Percentiles rank a stretch among this genome's conserved stretches.
phyloP scores from a whole-genome alignment of 1,284 basidiomycete genomes.

The Athelia sp. region DNA sequence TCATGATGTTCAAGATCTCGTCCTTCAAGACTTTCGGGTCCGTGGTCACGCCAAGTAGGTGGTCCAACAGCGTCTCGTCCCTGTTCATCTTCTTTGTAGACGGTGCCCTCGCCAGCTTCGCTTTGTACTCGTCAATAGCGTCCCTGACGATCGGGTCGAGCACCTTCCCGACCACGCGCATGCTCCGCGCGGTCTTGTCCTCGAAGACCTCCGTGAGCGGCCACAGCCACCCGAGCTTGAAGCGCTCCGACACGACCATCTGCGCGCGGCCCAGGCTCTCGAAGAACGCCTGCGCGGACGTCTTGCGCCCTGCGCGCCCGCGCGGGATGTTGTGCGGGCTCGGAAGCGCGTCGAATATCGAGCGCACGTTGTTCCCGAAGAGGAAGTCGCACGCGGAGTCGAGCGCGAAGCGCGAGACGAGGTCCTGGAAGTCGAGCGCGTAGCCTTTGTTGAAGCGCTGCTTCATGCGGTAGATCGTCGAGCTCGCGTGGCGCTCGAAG shows the following conservation, averaged over 20 bases:
- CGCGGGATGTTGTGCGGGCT: constrained; percentile 19
- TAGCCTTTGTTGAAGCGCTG: constrained; percentile 25
- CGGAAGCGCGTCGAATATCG: constrained; percentile 24
- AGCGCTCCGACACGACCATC: background rate
- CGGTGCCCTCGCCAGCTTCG: background rate
- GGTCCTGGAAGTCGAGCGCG: constrained; percentile 36
- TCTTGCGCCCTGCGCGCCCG: background rate
- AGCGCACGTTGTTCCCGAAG: constrained; percentile 32
- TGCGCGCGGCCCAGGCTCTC: constrained; percentile 6
- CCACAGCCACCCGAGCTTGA: constrained; percentile 9
- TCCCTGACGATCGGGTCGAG: constrained; percentile 12
- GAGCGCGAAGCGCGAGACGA: constrained; percentile 32
- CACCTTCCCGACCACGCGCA: constrained; percentile 12
- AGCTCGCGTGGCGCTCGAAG: constrained; percentile 42
- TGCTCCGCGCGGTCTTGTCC: constrained; percentile 13
- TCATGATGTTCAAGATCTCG: constrained; percentile 20
- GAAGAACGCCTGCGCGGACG: constrained; percentile 5
- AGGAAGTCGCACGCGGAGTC: constrained; percentile 37
- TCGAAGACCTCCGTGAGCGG: constrained; percentile 13
- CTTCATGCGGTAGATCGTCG: constrained; percentile 30
- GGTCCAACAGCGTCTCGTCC: constrained; percentile 10
- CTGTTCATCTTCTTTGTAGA: background rate
- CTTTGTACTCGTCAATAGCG: constrained; percentile 12
- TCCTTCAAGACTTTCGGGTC: constrained; percentile 17
- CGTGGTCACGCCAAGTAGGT: constrained; percentile 7